Conservation (phyloP, 2,329 filamentous ascomycete species). For the Sclerotinia nivalis region DNA sequence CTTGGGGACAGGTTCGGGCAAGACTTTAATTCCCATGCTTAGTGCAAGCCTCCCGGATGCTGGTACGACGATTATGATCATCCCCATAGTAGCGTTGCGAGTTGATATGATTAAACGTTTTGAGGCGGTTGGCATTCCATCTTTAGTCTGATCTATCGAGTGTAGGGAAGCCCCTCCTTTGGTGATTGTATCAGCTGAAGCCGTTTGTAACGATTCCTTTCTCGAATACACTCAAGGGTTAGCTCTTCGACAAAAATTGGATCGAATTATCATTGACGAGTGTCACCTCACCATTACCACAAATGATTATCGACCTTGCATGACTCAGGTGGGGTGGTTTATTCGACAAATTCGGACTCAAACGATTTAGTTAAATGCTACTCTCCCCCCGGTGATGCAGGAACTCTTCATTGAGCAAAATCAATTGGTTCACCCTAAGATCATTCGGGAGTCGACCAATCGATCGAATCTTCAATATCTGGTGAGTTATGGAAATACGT, state of each 20-base stretch:
- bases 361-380: constrained; percentile 27
- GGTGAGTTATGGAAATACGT: constrained; percentile 14
- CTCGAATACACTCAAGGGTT: constrained; percentile 22
- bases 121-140: constrained; percentile 21
- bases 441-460: constrained; percentile 28
- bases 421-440: constrained; percentile 26
- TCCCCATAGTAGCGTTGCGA: constrained; percentile 22
- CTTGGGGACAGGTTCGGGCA: constrained; percentile 24
- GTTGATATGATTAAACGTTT: constrained; percentile 27
- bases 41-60: constrained; percentile 23
- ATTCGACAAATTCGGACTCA: constrained; percentile 25
- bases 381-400: constrained; percentile 25
- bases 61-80: constrained; percentile 26
- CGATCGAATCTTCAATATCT: constrained; percentile 29
- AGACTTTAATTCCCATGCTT: constrained; percentile 26
- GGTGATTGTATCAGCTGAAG: constrained; percentile 27
- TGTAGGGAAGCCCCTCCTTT: constrained; percentile 17
- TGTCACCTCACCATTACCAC: constrained; percentile 27
- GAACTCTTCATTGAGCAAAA: too few relatives aligned
- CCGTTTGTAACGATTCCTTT: constrained; percentile 24
- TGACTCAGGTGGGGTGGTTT: constrained; percentile 26
- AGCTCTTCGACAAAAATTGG: constrained; percentile 20
- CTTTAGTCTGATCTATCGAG: constrained; percentile 20
- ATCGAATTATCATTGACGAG: constrained; percentile 26
- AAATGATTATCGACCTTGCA: constrained; percentile 26